Evolutionary conservation across 331 rosid species (phyloP), one percentile per base, ranked within the genome.

Genomic region (Phaseolus coccineus): DNA sequence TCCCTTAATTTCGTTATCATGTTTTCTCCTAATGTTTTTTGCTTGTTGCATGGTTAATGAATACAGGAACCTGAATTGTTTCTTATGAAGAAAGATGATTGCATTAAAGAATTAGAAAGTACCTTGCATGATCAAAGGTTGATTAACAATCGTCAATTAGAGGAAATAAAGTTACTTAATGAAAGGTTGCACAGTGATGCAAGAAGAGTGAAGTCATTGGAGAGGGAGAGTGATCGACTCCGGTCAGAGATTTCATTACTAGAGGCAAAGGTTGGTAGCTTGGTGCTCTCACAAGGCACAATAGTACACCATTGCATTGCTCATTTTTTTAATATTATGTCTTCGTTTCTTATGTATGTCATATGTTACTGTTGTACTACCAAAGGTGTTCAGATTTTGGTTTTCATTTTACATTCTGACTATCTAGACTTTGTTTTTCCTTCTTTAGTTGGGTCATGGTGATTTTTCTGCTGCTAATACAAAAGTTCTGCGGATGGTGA

Each of bases 181-280:
- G 98, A 91, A 52, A 90, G 87, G 78, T 82, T 91, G 74, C 88
- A 83, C 51, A 87, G 67, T 74, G 99, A 93, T 85, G 88, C 89
- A 46, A 91, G 89, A 87, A 90, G 89, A 86, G 69, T 87, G 71
- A 95, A 90, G 86, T 93, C 99, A 61, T 73, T 91, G 86, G 99
- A 95, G 94, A 90, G 97, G 89, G 99, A 95, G 84, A 86, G 82
- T 85, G 94, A 91, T 81, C 87, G 96, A 64, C 90, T 91, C 67
- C 84, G 92, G 68, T 87, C 97, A 50, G 99, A 95, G 91, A 88
- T 93, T 64, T 87, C 98, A 80, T 84, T 95, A 12, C 83, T 93
- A 88, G 99, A 95, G 90, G 91, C 98, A 55, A 95, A 93, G 96
- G 99, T 95, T 68, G 73, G 91, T 87, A 69, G 53, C 4, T 33